phyloP scores from a whole-genome alignment of 179 eudicot species.

The Beta lomatogona region DNA sequence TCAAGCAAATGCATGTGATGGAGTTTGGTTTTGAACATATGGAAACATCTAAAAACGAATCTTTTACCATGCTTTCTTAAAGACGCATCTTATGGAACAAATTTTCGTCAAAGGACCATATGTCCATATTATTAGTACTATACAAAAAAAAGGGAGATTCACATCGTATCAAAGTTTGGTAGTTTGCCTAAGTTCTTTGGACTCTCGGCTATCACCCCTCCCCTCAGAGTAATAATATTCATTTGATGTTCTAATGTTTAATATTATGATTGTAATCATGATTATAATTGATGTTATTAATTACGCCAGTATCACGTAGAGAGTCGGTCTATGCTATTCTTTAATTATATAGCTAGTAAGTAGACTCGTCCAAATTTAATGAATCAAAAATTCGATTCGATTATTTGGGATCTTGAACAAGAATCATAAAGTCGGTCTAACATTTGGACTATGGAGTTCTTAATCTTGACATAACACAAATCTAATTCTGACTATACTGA shows the following conservation, averaged over 20 bases:
- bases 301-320: slow-evolving; percentile 14
- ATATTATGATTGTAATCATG: background rate
- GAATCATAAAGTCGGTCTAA: too few species aligned
- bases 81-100: slow-evolving; percentile 9
- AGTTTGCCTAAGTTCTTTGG: slow-evolving; percentile 35
- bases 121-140: background rate
- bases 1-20: slow-evolving; percentile 37
- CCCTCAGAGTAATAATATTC: background rate
- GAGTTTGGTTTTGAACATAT: slow-evolving; percentile 26
- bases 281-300: background rate
- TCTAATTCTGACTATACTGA: too few species aligned
- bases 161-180: slow-evolving; percentile 34
- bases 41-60: slow-evolving; percentile 33
- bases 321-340: slow-evolving; percentile 6
- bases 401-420: slow-evolving; percentile 4
- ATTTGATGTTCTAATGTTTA: slow-evolving; percentile 6
- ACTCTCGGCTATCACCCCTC: slow-evolving; percentile 9
- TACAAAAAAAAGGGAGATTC: slow-evolving; percentile 18
- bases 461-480: too few species aligned
- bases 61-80: slow-evolving; percentile 20
- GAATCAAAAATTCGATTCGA: background rate
- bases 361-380: background rate
- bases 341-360: background rate
- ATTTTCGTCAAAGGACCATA: slow-evolving; percentile 27
- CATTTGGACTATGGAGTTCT: too few species aligned